Evolutionary conservation across 306 rosid species (phyloP).

Genomic region (Crotalaria pallida): DNA sequence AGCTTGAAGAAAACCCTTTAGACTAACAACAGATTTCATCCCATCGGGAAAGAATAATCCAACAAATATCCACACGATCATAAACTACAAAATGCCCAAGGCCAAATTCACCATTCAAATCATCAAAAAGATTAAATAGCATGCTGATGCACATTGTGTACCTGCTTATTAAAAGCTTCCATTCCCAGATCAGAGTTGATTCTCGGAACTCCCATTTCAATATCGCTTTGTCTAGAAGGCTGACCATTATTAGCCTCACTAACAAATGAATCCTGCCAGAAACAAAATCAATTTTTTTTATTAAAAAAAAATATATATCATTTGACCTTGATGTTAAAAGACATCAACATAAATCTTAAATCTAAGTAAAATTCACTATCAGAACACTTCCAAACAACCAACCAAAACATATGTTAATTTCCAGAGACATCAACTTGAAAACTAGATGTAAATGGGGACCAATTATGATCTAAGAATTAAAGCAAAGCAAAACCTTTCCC

Average conservation of each 20-base stretch:
- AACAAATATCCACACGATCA: background rate
- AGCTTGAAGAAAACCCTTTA: background rate
- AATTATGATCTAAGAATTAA: conserved; percentile 15
- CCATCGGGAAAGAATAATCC: background rate
- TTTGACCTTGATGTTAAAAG: conserved; percentile 17
- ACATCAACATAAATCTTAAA: background rate
- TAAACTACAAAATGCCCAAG: background rate
- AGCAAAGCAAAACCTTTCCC: background rate
- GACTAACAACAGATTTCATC: background rate
- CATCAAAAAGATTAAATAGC: background rate
- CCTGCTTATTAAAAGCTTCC: conserved; percentile 88
- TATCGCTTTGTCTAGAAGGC: conserved; percentile 66
- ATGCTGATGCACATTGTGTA: conserved; percentile 24
- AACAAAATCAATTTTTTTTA: background rate
- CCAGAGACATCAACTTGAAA: no score
- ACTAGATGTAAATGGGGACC: conserved; percentile 16
- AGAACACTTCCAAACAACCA: background rate
- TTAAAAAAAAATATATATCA: background rate
- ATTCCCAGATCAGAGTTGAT: conserved; percentile 56
- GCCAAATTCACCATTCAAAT: background rate
- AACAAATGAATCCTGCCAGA: conserved; percentile 73
- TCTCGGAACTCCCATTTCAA: conserved; percentile 69
- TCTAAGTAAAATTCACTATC: conserved; percentile 1
- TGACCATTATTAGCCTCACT: conserved; percentile 46
- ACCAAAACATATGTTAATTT: background rate